Conservation (phyloP, 2,329 filamentous ascomycete species). For the Sordariomycetes sp. region DNA sequence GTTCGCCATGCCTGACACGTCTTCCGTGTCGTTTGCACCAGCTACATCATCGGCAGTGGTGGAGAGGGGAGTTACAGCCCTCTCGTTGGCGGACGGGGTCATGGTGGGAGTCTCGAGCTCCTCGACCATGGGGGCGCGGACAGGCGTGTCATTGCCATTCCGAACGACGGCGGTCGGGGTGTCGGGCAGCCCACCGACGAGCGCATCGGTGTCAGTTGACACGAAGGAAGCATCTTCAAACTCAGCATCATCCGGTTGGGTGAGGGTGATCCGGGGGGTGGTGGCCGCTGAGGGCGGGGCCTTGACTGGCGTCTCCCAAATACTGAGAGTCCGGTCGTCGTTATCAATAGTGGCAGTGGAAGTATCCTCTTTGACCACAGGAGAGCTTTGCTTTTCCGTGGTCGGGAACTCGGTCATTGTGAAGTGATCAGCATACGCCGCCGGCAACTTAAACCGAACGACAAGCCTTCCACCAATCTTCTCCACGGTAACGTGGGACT, state of each 20-base stretch:
- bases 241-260: neutral
- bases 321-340: neutral
- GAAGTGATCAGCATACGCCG: constrained; percentile 16
- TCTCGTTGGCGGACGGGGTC: too few relatives aligned
- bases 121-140: too few relatives aligned
- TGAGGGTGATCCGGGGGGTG: neutral
- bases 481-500: constrained; percentile 16
- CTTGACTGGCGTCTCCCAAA: neutral
- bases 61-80: too few relatives aligned
- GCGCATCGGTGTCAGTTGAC: too few relatives aligned
- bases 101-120: too few relatives aligned
- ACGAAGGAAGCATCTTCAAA: neutral
- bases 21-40: neutral
- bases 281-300: neutral
- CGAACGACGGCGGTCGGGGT: too few relatives aligned
- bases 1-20: neutral
- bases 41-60: too few relatives aligned
- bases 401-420: constrained; percentile 11
- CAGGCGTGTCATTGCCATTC: too few relatives aligned
- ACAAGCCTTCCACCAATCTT: constrained; percentile 16
- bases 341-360: neutral
- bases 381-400: neutral
- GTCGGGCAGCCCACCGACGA: too few relatives aligned
- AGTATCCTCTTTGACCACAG: neutral
- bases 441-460: constrained; percentile 23